Evolutionary conservation across 2,329 filamentous ascomycete species (phyloP), one percentile per base, ranked within the genome.

Genomic region (Cyclaneusma minus): DNA sequence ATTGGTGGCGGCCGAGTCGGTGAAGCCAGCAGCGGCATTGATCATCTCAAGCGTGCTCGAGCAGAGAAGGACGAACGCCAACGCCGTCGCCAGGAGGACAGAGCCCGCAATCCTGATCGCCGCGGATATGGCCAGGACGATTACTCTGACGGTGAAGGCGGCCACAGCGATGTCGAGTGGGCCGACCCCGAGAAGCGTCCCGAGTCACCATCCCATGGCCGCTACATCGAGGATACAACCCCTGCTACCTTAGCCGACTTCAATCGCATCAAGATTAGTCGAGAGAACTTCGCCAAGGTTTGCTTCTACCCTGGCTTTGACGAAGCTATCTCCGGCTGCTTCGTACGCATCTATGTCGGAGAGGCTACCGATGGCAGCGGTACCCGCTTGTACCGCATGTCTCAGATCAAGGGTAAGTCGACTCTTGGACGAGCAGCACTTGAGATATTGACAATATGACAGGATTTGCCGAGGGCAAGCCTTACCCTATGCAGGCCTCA

Each of bases 221-320:
- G 65, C 2, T 65, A 69, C 27, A 40, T 62, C 16, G 76, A 73
- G 36, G 71, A 81, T 33, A 68, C 74, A 21, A 68, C 70, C 9
- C 75, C 73, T 14, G 71, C 80, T 2, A 71, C 78, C 18, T 58
- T 93, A 12, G 65, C 64, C n/a, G 83, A 95, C 48, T 72, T 87
- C 37, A 79, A 95, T 45, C 71, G 81, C 26, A 70, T 87, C 28
- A 72, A 83, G 30, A 68, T 98, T 31, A 82, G 85, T 25, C 71
- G 89, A 35, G 78, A 69, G 38, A 80, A 84, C 44, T 93, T 98
- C 49, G 77, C 79, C 5, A 73, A 87, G 43, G 78, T 93, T 29
- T 94, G 84, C 61, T 93, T 92, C 56, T 87, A 85, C 40, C 89
- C 89, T 7, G 76, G 76, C 4, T 94, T 98, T 39, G 80, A 92